These are phyloP conservation scores for Silene noctiflora DNA, from an alignment of 179 eudicot species.

Conservation along the genomic window DNA sequence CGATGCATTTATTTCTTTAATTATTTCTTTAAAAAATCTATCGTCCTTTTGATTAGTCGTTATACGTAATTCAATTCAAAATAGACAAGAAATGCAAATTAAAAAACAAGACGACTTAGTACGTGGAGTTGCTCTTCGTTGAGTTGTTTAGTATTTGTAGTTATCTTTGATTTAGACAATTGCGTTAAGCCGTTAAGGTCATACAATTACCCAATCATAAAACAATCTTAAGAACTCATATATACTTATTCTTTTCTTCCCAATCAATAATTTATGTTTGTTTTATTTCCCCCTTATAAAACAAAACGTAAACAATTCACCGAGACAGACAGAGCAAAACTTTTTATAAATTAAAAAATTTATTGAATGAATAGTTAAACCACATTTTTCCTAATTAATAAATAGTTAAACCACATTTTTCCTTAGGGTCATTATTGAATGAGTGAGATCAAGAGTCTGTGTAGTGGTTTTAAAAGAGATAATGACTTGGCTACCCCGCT, in stretches of 20 bases:
- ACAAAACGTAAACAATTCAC: no score
- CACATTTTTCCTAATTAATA: not conserved
- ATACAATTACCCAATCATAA: not conserved
- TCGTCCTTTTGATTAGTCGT: not conserved
- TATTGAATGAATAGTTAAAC: no score
- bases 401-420: not conserved
- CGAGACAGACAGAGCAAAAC: no score
- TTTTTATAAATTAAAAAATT: no score
- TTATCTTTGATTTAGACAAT: not conserved
- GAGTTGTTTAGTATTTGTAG: not conserved
- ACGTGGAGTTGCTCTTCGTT: not conserved
- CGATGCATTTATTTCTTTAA: not conserved
- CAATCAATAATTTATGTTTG: no score
- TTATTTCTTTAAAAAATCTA: not conserved
- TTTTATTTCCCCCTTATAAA: no score
- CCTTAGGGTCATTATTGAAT: not conserved
- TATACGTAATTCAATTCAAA: not conserved
- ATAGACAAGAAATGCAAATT: not conserved
- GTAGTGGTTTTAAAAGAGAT: slow-evolving; percentile 26
- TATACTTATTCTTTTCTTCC: no score
- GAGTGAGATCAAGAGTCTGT: slow-evolving; percentile 14
- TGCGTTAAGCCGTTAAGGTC: not conserved
- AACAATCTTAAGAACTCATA: no score
- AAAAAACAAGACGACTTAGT: not conserved
- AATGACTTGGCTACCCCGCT: slow-evolving; percentile 34